Conservation (phyloP, 164 flowering plant genomes). For the Kingdonia uniflora region DNA sequence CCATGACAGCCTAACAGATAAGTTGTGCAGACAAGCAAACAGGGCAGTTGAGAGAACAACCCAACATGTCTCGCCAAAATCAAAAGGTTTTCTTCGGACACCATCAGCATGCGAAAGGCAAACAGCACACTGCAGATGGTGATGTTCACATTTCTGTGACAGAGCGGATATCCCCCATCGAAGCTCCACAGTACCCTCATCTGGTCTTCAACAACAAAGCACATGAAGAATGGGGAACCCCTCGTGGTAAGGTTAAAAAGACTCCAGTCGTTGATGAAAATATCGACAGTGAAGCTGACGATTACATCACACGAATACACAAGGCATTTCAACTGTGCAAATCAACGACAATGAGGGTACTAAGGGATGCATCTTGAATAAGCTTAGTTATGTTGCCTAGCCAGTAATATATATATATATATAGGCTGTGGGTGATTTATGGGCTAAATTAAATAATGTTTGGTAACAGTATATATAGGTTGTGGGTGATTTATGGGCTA, state of each 20-base stretch:
- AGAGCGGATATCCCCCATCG: constrained; percentile 13
- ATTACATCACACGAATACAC: constrained; percentile 8
- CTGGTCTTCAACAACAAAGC: background rate
- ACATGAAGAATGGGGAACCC: background rate
- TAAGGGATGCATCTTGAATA: background rate
- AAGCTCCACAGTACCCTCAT: constrained; percentile 28
- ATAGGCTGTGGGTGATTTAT: background rate
- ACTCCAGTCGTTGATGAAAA: constrained; percentile 6
- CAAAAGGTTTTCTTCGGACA: too few species aligned
- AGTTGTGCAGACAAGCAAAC: too few species aligned
- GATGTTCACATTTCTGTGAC: constrained; percentile 18
- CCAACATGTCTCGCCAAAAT: too few species aligned
- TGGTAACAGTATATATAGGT: background rate
- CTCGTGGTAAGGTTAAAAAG: background rate
- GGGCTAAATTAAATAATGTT: background rate
- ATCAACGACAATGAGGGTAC: constrained; percentile 7
- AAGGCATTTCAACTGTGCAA: constrained; percentile 9
- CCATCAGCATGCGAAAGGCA: too few species aligned
- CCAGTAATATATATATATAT: background rate
- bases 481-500: background rate
- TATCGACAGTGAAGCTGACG: constrained; percentile 7
- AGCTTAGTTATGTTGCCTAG: background rate
- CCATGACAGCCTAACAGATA: too few species aligned
- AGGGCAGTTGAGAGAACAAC: too few species aligned
- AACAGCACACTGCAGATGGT: constrained; percentile 12